Base-by-base conservation (phyloP, 1,139 yeast species). In the Waltiozyma sp. region DNA sequence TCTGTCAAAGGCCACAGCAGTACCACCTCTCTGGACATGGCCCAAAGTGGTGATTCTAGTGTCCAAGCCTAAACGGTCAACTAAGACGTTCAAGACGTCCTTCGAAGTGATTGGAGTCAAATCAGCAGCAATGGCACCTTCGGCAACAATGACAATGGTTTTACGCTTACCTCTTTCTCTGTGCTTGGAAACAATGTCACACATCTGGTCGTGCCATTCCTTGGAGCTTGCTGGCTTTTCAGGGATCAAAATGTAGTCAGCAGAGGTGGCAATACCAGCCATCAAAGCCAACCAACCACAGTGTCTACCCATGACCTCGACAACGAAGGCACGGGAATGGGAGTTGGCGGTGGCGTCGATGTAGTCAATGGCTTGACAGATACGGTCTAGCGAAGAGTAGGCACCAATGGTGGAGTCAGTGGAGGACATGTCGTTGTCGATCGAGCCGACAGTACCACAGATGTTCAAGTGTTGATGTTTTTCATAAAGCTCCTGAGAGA, bases 301-400 rank as follows among this genome's bases (percentile, higher is more conserved):
- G 65, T 91, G 95, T 62, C 98, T 80, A 46, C 98, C 98, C 98
- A 91, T 91, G 41, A 91, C 98, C 65, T 91, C 98, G 47, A 91
- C 87, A 39, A 91, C 96, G 63, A 91, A 91, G 7, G 98, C 98
- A 61, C 98, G 78, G 19, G 96, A 87, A 62, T 91, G 98, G 7
- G 97, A 89, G 54, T 85, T 77, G 19, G 98, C 98, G 33, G 98
- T 91, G 40, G 96, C 95, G 63, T 89, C 96, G 55, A 91, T 91
- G 64, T 84, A 88, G 63, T 91, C 97, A 51, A 89, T 86, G 64
- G 89, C 84, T 62, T 86, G 87, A 61, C 95, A 83, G 58, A 91
- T 91, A 64, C 98, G 75, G 53, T 86, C 96, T 55, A 91, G 73
- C 14, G 97, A 86, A 3, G 96, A 88, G 64, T 77, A 88, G 2